Conservation (phyloP, 495 filamentous ascomycete genomes). For the Penicillium dipodomyicola region DNA sequence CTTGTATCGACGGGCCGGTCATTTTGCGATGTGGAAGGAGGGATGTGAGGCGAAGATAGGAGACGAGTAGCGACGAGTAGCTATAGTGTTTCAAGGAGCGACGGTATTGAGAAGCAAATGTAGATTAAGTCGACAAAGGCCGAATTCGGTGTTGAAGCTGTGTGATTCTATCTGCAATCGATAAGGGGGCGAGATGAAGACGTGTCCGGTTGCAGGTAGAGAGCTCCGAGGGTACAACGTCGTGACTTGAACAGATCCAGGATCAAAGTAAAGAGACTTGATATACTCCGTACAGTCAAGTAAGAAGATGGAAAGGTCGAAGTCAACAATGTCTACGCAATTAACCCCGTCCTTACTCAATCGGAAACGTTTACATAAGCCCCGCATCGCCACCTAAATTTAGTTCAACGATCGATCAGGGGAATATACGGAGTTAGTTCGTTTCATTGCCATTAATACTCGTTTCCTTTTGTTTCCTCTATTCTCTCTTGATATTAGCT, state of each 20-base stretch:
- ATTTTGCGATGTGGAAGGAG: conserved; percentile 32
- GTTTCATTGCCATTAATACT: background rate
- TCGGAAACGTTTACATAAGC: conserved; percentile 19
- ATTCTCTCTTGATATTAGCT: background rate
- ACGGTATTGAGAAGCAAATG: background rate
- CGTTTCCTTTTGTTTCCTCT: background rate
- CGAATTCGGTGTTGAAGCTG: conserved; percentile 6
- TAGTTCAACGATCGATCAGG: conserved; percentile 15
- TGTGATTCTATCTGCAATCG: conserved; percentile 18
- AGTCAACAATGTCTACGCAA: background rate
- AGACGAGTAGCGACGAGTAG: background rate
- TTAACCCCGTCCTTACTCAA: background rate
- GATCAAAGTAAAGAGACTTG: background rate
- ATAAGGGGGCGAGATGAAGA: conserved; percentile 28
- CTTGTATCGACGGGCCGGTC: conserved; percentile 79
- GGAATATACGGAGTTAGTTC: conserved; percentile 1
- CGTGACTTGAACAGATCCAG: background rate
- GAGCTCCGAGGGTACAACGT: background rate
- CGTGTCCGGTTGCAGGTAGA: conserved; percentile 27
- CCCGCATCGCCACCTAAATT: conserved; percentile 23
- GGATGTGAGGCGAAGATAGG: background rate
- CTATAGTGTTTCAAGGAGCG: conserved; percentile 8
- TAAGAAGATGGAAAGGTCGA: background rate
- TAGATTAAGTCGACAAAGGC: background rate
- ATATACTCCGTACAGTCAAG: background rate